Evolutionary conservation across 208 protist species (phyloP).

Genomic region (Leishmania mexicana): DNA sequence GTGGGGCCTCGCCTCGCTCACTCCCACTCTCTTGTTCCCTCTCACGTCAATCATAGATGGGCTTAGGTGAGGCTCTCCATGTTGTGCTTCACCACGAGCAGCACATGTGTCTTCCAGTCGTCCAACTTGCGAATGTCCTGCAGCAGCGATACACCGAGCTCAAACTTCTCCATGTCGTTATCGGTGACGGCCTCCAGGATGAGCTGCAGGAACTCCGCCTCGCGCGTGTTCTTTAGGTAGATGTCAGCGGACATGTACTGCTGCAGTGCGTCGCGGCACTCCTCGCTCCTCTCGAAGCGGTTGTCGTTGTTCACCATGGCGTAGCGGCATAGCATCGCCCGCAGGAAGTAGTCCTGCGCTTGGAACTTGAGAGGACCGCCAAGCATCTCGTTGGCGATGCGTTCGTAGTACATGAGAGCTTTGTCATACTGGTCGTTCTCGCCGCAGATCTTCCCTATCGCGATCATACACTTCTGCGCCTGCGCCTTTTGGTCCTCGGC

Average conservation of each 20-base stretch:
- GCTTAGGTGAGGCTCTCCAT: slow-evolving; percentile 74
- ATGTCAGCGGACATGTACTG: slow-evolving; percentile 68
- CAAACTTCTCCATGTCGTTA: slow-evolving; percentile 81
- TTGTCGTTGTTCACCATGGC: slow-evolving; percentile 80
- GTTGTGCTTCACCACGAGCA: slow-evolving; percentile 86
- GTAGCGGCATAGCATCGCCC: slow-evolving; percentile 83
- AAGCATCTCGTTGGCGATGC: slow-evolving; percentile 64
- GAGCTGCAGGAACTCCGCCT: slow-evolving; percentile 71
- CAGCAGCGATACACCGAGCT: slow-evolving; percentile 71
- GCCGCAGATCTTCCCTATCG: slow-evolving; percentile 81
- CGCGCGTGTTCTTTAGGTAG: slow-evolving; percentile 83
- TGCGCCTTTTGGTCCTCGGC: slow-evolving; percentile 79
- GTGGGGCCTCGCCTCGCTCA: not conserved
- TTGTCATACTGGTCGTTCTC: slow-evolving; percentile 81
- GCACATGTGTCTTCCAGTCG: slow-evolving; percentile 86
- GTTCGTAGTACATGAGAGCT: slow-evolving; percentile 84
- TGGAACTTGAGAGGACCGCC: slow-evolving; percentile 80
- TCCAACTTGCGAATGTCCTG: slow-evolving; percentile 77
- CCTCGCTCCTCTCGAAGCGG: slow-evolving; percentile 61
- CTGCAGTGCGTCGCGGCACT: slow-evolving; percentile 69
- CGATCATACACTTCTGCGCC: slow-evolving; percentile 80
- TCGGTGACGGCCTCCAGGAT: slow-evolving; percentile 73
- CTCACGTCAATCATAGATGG: not conserved
- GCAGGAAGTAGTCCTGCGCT: slow-evolving; percentile 87
- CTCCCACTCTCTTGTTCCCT: slow-evolving; percentile 1